These are phyloP conservation scores for Globomyces pollinis-pini DNA, from an alignment of 192 early-diverging fungal species.

Conservation along the genomic window DNA sequence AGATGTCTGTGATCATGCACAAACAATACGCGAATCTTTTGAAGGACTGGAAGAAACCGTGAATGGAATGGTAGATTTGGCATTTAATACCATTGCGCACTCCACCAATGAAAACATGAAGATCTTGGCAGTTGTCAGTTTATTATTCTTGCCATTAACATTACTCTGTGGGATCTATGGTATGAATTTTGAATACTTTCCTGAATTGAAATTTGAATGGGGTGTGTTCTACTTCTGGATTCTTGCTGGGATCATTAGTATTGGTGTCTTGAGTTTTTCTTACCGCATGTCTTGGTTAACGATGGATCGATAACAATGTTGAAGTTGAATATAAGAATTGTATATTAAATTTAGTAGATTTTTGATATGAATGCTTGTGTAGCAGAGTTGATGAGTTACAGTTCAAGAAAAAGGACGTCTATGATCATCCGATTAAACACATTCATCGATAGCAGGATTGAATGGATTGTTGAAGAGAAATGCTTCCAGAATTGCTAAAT, in stretches of 20 bases:
- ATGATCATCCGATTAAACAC: too few species aligned
- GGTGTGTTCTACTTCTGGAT: constrained; percentile 7
- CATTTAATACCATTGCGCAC: constrained; percentile 28
- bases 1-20: constrained; percentile 28
- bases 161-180: constrained; percentile 33
- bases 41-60: constrained; percentile 20
- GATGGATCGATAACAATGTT: neutral
- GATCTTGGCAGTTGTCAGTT: constrained; percentile 22
- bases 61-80: constrained; percentile 19
- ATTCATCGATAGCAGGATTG: too few species aligned
- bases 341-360: too few species aligned
- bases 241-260: neutral
- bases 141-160: constrained; percentile 28
- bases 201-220: constrained; percentile 6
- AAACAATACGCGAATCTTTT: constrained; percentile 11
- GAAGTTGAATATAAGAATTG: too few species aligned
- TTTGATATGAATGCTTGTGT: too few species aligned
- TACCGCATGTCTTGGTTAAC: neutral
- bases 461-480: too few species aligned
- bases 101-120: constrained; percentile 37
- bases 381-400: too few species aligned
- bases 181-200: constrained; percentile 36
- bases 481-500: neutral
- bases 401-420: too few species aligned
- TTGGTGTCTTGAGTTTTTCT: neutral